Evolutionary conservation across 352 stramenopile genomes (phyloP), one percentile per base, ranked within the genome.

Genomic region (Phytophthora boehmeriae): DNA sequence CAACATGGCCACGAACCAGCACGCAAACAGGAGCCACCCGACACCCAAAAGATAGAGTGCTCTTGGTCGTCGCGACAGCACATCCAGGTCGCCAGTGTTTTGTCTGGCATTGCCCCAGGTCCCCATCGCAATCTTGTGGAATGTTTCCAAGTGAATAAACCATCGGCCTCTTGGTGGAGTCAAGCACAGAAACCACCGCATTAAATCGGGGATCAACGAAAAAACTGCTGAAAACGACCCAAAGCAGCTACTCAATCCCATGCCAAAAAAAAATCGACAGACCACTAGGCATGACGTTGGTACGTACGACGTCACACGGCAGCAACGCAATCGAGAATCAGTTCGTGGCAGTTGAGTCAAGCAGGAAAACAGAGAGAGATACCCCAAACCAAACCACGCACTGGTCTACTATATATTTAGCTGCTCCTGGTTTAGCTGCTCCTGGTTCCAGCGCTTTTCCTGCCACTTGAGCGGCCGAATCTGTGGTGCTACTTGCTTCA

Each of bases 361-460:
- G 49, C 23, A 46, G 53, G 28, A 56, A 62, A 35, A 63, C n/a
- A 36, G 34, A 32, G 51, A 44, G 56, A 64, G 51, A 36, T 54
- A 44, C 42, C 52, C 39, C 49, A 43, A 59, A 60, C n/a, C n/a
- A 64, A 51, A 39, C 51, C 52, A 68, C 58, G 48, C 59, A 73
- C 64, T 69, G 59, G 64, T 73, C 60, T 69, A 66, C 65, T 73
- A 69, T 73, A 73, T 73, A 70, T 66, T 73, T 70, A 66, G 58
- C 51, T 68, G 45, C 57, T 55, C 43, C 27, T 5, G n/a, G n/a
- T 66, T 73, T 70, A 66, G 58, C 51, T 68, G 45, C 57, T 55
- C 43, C 27, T 5, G n/a, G 38, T 68, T 63, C 47, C 57, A 57
- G 62, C 62, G 50, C 53, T 50, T 36, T 66, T 57, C 58, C 63